These are phyloP conservation scores for Diplodia intermedia DNA, from an alignment of 2,329 filamentous ascomycete species.

Conservation along the genomic window DNA sequence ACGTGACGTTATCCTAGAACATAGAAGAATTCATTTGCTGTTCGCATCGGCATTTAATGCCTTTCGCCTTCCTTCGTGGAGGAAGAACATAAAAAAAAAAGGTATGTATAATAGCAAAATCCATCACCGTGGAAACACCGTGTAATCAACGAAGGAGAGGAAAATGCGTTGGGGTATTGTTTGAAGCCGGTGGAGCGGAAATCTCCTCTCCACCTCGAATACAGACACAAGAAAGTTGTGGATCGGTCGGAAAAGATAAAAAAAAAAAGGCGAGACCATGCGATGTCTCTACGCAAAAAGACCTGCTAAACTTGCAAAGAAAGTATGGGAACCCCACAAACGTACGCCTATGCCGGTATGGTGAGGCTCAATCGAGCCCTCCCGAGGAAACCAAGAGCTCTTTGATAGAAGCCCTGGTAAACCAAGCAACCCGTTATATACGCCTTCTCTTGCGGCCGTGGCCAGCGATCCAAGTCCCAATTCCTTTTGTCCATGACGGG, in stretches of 20 bases:
- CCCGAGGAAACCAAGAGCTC: slow-evolving; percentile 13
- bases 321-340: slow-evolving; percentile 3
- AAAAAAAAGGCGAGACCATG: background rate
- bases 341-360: slow-evolving; percentile 19
- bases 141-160: slow-evolving; percentile 16
- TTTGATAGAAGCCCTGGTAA: slow-evolving; percentile 1
- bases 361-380: slow-evolving; percentile 8
- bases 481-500: background rate
- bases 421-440: slow-evolving; percentile 25
- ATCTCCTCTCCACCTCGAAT: background rate
- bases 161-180: slow-evolving; percentile 28
- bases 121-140: slow-evolving; percentile 23
- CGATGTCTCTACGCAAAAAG: background rate
- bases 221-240: background rate
- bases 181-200: background rate
- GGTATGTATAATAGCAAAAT: background rate
- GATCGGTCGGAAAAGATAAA: background rate
- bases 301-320: background rate
- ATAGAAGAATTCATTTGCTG: background rate
- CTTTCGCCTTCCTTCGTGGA: background rate
- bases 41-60: slow-evolving; percentile 19
- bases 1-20: background rate
- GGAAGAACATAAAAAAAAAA: background rate
- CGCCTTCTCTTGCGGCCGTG: slow-evolving; percentile 22
- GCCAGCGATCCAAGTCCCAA: slow-evolving; percentile 11